A percentile compares a stretch with the other conserved stretches of the same genome.
These are phyloP conservation scores for Aaosphaeria arxii DNA, from an alignment of 2,329 filamentous ascomycete genomes.

Conservation along the genomic window DNA sequence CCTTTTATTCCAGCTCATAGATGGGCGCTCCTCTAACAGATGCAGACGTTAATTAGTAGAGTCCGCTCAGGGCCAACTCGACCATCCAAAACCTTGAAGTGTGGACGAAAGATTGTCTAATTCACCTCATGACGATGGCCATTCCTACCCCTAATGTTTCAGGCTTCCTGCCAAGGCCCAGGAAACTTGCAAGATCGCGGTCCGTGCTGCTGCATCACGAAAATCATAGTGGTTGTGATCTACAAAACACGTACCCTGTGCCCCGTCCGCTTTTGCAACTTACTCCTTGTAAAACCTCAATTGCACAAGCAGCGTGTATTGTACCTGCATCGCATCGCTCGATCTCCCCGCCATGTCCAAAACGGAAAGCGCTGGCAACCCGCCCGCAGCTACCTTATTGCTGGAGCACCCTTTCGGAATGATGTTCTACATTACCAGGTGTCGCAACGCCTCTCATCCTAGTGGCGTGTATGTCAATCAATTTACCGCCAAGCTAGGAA, in stretches of 20 bases:
- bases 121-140: conserved; percentile 5
- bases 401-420: not conserved
- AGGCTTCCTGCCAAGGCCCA: conserved; percentile 11
- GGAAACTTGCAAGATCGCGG: conserved; percentile 1
- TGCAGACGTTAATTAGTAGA: not conserved
- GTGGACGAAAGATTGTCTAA: not conserved
- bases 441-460: conserved; percentile 1
- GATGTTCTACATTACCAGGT: not conserved
- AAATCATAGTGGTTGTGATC: conserved; percentile 1
- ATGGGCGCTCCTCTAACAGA: not conserved
- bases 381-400: not conserved
- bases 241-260: not conserved
- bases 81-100: not conserved
- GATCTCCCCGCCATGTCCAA: not conserved
- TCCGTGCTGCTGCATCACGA: conserved; percentile 6
- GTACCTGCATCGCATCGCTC: not conserved
- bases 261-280: not conserved
- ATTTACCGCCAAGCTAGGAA: conserved; percentile 14
- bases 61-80: conserved; percentile 8
- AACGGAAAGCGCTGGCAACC: not conserved
- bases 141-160: conserved; percentile 10
- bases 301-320: not conserved
- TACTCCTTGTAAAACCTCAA: conserved; percentile 2
- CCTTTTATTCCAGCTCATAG: conserved; percentile 9
- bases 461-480: conserved; percentile 18